Conservation (phyloP, 306 rosid genomes). For the Senna siamea region DNA sequence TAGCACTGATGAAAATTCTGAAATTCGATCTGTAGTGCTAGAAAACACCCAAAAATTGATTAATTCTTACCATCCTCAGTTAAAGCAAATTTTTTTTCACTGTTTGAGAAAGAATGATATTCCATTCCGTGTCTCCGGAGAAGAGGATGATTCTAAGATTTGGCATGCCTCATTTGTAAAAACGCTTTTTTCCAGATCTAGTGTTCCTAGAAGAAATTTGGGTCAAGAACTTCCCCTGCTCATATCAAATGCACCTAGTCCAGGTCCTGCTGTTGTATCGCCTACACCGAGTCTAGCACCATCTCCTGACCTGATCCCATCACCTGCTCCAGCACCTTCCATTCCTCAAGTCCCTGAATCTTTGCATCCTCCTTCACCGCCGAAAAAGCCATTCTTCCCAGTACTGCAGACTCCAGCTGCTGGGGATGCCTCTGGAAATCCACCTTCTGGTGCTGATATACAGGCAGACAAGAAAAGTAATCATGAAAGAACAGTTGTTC, state of each 20-base stretch:
- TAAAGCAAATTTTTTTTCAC: constrained; percentile 59
- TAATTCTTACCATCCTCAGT: constrained; percentile 51
- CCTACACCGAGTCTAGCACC: constrained; percentile 10
- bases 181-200: constrained; percentile 43
- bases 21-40: constrained; percentile 44
- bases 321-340: constrained; percentile 8
- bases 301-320: neutral
- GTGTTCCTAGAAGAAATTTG: constrained; percentile 62
- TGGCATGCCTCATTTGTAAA: constrained; percentile 48
- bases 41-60: constrained; percentile 53
- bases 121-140: constrained; percentile 49
- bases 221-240: constrained; percentile 43
- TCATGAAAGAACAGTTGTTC: constrained; percentile 35
- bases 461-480: constrained; percentile 27
- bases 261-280: constrained; percentile 38
- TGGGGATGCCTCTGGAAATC: neutral
- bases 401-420: neutral
- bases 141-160: constrained; percentile 55
- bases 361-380: constrained; percentile 18
- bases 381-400: constrained; percentile 22
- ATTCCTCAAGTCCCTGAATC: constrained; percentile 26
- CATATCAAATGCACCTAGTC: constrained; percentile 30
- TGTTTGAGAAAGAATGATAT: constrained; percentile 62
- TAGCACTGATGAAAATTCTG: constrained; percentile 39
- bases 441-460: constrained; percentile 9